Evolutionary conservation across 257 asterid genomes (phyloP).

Genomic region (Cordia subcordata): DNA sequence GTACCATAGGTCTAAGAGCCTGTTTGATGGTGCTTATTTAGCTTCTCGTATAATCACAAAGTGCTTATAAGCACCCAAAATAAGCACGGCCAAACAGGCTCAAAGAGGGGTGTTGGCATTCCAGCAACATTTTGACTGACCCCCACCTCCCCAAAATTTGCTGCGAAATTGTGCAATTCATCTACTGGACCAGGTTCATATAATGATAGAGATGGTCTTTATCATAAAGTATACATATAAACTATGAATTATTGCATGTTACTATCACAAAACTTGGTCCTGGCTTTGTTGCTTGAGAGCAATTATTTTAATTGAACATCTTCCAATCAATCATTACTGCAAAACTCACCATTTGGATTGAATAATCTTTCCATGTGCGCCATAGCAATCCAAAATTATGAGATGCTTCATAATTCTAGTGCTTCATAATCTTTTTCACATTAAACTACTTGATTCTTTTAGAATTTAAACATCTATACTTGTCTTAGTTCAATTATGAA

Average conservation of each 20-base stretch:
- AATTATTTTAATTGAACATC: neutral
- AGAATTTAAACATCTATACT: too few relatives aligned
- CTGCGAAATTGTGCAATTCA: neutral
- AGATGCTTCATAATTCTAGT: neutral
- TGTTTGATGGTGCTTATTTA: too few relatives aligned
- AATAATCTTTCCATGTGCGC: constrained; percentile 23
- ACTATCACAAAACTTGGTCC: neutral
- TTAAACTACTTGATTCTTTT: neutral
- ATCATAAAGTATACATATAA: too few relatives aligned
- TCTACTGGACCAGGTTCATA: neutral
- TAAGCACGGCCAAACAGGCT: too few relatives aligned
- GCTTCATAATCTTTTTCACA: constrained; percentile 6
- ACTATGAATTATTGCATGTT: too few relatives aligned
- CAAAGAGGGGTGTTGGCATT: too few relatives aligned
- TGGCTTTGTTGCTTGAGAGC: neutral
- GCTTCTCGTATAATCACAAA: too few relatives aligned
- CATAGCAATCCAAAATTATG: constrained; percentile 1
- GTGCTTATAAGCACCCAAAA: too few relatives aligned
- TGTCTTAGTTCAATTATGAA: too few relatives aligned
- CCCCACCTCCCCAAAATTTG: too few relatives aligned
- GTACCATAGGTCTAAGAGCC: neutral
- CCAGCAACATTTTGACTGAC: too few relatives aligned
- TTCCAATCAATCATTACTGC: constrained; percentile 15
- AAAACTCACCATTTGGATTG: constrained; percentile 11
- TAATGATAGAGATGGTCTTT: too few relatives aligned